Evolutionary conservation across 2,329 filamentous ascomycete genomes (phyloP), one percentile per base, ranked within the genome.

Genomic region (Ilyonectria robusta): DNA sequence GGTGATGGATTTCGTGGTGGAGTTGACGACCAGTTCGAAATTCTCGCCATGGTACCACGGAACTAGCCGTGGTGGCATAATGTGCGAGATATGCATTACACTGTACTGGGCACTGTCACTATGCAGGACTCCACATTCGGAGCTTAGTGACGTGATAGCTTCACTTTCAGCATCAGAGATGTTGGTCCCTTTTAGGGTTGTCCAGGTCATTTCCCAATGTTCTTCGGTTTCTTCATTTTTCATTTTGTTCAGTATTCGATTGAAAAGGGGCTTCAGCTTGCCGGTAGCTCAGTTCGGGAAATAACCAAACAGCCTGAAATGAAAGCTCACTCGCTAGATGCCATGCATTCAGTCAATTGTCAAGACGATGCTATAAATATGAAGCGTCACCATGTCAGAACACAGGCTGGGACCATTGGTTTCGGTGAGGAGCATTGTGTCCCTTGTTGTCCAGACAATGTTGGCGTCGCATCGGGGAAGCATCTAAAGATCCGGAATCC

Each of bases 1-100:
- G 44, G 69, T 62, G 64, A 69, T 62, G 70, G 62, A 72, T 68
- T 70, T 73, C 69, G 69, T 75, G 58, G 71, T 74, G 73, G 72
- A 77, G 66, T 70, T 67, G 61, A 55, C 58, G 63, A 69, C 50
- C 46, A 65, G 67, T 50, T 74, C 68, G 75, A 77, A 77, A 77
- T 77, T 77, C 74, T 77, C 71, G 48, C 35, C 61, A 63, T 66
- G 63, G 67, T 35, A 50, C 33, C 59, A 69, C 70, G 70, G 71
- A 63, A 71, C 57, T 70, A 71, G 65, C 71, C 72, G 67, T 50
- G 23, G 55, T 55, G 46, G 59, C 13, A 5, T n/a, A 8, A 21
- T 4, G 70, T 72, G 67, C 51, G 67, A 56, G 10, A 55, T 50
- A 0, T 1, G 0, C 0, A 1, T 17, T 2, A 46, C 63, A 76